Evolutionary conservation across 2,329 filamentous ascomycete genomes (phyloP).

Genomic region (Fusarium abutilonis): DNA sequence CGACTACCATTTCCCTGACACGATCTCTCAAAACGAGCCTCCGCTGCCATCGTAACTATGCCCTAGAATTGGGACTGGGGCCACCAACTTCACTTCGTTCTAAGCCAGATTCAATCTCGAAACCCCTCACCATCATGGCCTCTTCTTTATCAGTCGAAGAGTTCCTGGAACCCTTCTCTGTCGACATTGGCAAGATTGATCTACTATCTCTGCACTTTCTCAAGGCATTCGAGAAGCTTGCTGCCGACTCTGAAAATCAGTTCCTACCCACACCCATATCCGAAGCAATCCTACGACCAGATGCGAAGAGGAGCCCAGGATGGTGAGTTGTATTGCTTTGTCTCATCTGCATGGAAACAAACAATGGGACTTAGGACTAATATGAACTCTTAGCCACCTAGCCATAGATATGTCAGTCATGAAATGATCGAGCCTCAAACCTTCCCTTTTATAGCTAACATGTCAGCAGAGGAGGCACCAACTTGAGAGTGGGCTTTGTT

Average conservation of each 20-base stretch:
- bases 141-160: conserved; percentile 46
- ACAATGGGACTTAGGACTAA: conserved; percentile 15
- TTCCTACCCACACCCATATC: conserved; percentile 71
- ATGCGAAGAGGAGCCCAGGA: conserved; percentile 54
- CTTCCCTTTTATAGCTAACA: conserved; percentile 17
- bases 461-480: conserved; percentile 72
- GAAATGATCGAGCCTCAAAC: background rate
- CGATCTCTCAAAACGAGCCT: background rate
- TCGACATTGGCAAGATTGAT: conserved; percentile 59
- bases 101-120: background rate
- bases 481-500: conserved; percentile 74
- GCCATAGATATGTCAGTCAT: conserved; percentile 71
- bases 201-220: conserved; percentile 60
- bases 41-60: conserved; percentile 23
- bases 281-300: conserved; percentile 65
- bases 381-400: conserved; percentile 58
- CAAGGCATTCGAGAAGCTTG: conserved; percentile 59
- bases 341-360: no score
- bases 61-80: conserved; percentile 6
- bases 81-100: conserved; percentile 2
- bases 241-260: conserved; percentile 63
- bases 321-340: conserved; percentile 56
- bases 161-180: conserved; percentile 62
- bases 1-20: conserved; percentile 3
- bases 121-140: conserved; percentile 22